Conservation (phyloP, 371 early-diverging fungal genomes). For the Mortierella sp. region DNA sequence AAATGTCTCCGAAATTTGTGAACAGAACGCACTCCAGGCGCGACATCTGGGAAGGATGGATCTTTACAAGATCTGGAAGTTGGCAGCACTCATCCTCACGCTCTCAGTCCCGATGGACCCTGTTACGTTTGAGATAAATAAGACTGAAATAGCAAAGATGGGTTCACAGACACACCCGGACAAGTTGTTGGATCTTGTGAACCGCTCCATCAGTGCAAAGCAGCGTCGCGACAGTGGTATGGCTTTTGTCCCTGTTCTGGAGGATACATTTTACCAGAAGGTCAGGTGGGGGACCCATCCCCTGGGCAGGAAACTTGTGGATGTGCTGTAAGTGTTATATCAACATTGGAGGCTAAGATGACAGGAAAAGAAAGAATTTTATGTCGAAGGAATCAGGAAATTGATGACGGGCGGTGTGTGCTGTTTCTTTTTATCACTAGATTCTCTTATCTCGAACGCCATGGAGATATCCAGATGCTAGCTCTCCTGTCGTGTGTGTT, state of each 20-base stretch:
- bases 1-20: conserved; percentile 50
- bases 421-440: conserved; percentile 53
- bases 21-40: conserved; percentile 52
- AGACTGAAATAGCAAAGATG: conserved; percentile 45
- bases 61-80: conserved; percentile 52
- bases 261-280: conserved; percentile 53
- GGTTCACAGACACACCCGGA: conserved; percentile 43
- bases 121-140: conserved; percentile 48
- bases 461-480: conserved; percentile 87
- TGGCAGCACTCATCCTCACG: conserved; percentile 48
- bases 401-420: neutral
- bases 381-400: no score
- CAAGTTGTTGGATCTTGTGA: conserved; percentile 46
- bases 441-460: conserved; percentile 69
- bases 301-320: conserved; percentile 70
- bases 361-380: neutral
- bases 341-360: neutral
- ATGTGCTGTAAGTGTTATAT: conserved; percentile 64
- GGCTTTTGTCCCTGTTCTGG: conserved; percentile 53
- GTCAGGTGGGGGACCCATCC: conserved; percentile 83
- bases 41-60: conserved; percentile 50
- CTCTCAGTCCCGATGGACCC: conserved; percentile 55
- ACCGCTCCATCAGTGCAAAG: conserved; percentile 34
- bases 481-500: conserved; percentile 87
- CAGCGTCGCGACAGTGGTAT: conserved; percentile 55